phyloP scores from a whole-genome alignment of 352 stramenopile species.

The Globisporangium paroecandrum region DNA sequence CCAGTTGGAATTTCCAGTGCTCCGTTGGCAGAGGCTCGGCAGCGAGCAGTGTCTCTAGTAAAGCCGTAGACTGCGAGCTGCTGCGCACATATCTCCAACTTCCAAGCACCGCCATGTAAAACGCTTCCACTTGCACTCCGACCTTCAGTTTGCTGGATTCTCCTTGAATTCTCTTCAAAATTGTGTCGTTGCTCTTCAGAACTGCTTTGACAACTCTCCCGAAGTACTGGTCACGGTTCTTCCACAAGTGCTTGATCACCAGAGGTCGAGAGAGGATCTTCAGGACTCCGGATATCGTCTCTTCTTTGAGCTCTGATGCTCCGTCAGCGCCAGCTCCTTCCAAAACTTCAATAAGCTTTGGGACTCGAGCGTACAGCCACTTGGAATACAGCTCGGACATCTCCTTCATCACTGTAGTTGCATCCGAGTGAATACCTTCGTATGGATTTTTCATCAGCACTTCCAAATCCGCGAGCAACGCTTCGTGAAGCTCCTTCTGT shows the following conservation, averaged over 20 bases:
- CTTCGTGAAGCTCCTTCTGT: conserved; percentile 34
- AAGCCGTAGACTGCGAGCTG: conserved; percentile 7
- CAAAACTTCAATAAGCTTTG: conserved; percentile 39
- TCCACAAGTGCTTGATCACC: conserved; percentile 47
- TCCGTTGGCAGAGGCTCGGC: conserved; percentile 36
- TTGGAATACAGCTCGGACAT: conserved; percentile 45
- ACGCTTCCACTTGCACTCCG: conserved; percentile 47
- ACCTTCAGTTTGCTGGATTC: conserved; percentile 58
- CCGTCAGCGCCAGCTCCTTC: conserved; percentile 28
- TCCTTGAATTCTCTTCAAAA: conserved; percentile 50
- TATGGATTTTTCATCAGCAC: conserved; percentile 54
- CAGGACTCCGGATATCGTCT: conserved; percentile 31
- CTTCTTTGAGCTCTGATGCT: conserved; percentile 36
- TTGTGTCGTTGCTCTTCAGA: conserved; percentile 40
- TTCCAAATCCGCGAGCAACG: conserved; percentile 45
- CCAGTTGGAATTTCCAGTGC: conserved; percentile 78
- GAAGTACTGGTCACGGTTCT: conserved; percentile 33
- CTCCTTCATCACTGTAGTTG: conserved; percentile 46
- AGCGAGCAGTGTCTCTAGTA: conserved; percentile 35
- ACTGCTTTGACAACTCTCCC: conserved; percentile 38
- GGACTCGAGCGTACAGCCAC: conserved; percentile 49
- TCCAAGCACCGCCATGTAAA: conserved; percentile 48
- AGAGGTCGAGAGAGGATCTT: conserved; percentile 38
- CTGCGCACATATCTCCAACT: conserved; percentile 51
- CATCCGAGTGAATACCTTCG: conserved; percentile 40